A percentile compares a stretch with the other conserved stretches of the same genome.
phyloP scores from a whole-genome alignment of 208 protist species.

The Acanthamoeba polyphaga region DNA sequence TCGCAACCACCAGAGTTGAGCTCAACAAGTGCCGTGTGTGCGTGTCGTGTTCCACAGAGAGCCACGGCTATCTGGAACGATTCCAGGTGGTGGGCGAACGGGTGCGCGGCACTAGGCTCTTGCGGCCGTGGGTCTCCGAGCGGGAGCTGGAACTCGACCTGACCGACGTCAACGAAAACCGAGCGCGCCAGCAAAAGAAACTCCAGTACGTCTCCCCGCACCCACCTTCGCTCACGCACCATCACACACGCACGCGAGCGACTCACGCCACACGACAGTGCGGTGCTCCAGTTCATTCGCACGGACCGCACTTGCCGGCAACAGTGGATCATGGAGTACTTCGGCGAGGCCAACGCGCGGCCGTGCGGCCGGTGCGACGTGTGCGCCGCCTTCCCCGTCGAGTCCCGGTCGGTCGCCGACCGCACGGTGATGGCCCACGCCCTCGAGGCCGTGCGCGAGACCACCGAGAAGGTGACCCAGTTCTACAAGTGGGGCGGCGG shows the following conservation, averaged over 20 bases:
- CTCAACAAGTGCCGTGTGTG: background rate
- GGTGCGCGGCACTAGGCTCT: background rate
- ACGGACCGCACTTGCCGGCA: background rate
- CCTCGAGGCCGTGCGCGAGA: constrained; percentile 40
- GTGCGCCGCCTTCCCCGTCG: constrained; percentile 46
- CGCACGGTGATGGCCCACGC: background rate
- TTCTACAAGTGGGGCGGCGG: constrained; percentile 28
- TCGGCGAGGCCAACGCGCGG: constrained; percentile 28
- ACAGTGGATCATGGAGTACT: constrained; percentile 68
- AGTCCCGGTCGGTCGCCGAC: background rate
- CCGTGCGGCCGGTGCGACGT: constrained; percentile 60
- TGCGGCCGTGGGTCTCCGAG: background rate
- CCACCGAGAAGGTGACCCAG: constrained; percentile 50
- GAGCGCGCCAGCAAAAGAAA: constrained; percentile 11
- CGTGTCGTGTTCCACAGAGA: background rate
- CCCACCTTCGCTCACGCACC: background rate
- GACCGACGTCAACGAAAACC: background rate
- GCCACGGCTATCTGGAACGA: constrained; percentile 26
- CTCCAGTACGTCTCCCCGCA: background rate
- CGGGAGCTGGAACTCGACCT: constrained; percentile 16
- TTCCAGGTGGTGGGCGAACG: constrained; percentile 16
- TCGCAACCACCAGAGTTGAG: background rate
- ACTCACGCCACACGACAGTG: background rate
- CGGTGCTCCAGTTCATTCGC: background rate
- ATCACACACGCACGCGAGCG: background rate